These are phyloP conservation scores for Candida pini DNA, from an alignment of 805 yeast genomes.

Conservation along the genomic window DNA sequence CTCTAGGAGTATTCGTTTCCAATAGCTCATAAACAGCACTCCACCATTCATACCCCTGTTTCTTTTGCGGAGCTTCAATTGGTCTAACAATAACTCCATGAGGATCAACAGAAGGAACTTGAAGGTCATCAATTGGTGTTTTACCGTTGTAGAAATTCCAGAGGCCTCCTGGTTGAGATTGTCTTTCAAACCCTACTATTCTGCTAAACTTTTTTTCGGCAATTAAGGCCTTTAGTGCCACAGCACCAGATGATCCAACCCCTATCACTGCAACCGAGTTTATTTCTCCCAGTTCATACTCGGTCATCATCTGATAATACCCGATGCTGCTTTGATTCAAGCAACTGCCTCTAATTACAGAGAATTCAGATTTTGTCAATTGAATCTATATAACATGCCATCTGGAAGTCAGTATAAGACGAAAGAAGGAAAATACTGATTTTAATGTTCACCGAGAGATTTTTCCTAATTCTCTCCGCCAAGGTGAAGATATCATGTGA, in stretches of 20 bases:
- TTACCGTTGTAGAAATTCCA: conserved; percentile 55
- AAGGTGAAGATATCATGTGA: too few relatives aligned
- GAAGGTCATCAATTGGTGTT: conserved; percentile 5
- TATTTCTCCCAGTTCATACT: conserved; percentile 2
- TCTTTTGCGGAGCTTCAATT: conserved; percentile 7
- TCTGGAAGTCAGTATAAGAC: too few relatives aligned
- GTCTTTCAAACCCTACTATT: conserved; percentile 56
- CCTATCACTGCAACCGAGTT: conserved; percentile 61
- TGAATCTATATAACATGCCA: too few relatives aligned
- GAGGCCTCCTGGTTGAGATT: conserved; percentile 62
- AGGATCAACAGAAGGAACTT: conserved; percentile 29
- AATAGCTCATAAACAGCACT: conserved; percentile 58
- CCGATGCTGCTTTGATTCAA: too few relatives aligned
- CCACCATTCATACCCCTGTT: conserved; percentile 33
- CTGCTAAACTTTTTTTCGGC: conserved; percentile 41
- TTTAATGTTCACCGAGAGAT: too few relatives aligned
- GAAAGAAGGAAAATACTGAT: too few relatives aligned
- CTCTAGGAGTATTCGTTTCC: conserved; percentile 64
- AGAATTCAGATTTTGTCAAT: too few relatives aligned
- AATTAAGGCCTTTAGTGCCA: conserved; percentile 55
- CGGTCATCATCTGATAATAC: too few relatives aligned
- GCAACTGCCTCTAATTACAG: too few relatives aligned
- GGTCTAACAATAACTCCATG: conserved; percentile 4
- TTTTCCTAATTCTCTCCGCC: too few relatives aligned
- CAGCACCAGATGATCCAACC: conserved; percentile 73